These are phyloP conservation scores for Microdochium trichocladiopsis DNA, from an alignment of 2,329 filamentous ascomycete species.

Conservation along the genomic window DNA sequence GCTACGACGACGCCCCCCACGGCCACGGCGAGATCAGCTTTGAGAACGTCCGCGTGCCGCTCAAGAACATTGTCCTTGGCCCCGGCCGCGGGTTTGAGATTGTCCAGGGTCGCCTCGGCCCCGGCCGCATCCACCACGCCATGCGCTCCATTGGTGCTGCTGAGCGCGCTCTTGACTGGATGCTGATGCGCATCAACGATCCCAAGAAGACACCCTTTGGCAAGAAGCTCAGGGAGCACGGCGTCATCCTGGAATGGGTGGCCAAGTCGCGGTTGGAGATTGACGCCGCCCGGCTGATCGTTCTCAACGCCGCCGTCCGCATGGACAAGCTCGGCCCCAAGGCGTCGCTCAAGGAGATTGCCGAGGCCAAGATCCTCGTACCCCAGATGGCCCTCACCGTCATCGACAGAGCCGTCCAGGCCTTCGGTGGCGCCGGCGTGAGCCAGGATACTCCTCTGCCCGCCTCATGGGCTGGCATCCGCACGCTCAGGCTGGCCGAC, in stretches of 20 bases:
- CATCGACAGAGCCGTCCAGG: constrained; percentile 91
- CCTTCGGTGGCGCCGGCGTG: constrained; percentile 85
- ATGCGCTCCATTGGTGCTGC: constrained; percentile 92
- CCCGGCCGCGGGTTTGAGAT: constrained; percentile 96
- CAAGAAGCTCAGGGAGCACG: constrained; percentile 79
- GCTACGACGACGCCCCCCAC: constrained; percentile 97
- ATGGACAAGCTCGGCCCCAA: constrained; percentile 90
- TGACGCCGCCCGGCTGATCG: constrained; percentile 80
- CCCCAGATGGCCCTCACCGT: constrained; percentile 76
- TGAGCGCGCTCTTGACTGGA: constrained; percentile 88
- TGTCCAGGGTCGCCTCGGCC: constrained; percentile 92
- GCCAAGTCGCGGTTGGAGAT: constrained; percentile 90
- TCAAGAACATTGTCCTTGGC: constrained; percentile 78
- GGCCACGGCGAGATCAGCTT: constrained; percentile 93
- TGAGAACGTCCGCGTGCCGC: constrained; percentile 82
- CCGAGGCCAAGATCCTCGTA: constrained; percentile 88
- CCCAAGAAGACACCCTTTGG: constrained; percentile 85
- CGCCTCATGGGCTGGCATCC: constrained; percentile 70
- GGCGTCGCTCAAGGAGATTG: constrained; percentile 85
- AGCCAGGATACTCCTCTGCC: constrained; percentile 92
- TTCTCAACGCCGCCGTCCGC: constrained; percentile 90
- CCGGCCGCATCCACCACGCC: constrained; percentile 93
- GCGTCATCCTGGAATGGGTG: constrained; percentile 91
- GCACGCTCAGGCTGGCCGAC: constrained; percentile 81
- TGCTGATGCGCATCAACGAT: constrained; percentile 92